Conservation (phyloP, 345 rosid species). For the Euclidium syriacum region DNA sequence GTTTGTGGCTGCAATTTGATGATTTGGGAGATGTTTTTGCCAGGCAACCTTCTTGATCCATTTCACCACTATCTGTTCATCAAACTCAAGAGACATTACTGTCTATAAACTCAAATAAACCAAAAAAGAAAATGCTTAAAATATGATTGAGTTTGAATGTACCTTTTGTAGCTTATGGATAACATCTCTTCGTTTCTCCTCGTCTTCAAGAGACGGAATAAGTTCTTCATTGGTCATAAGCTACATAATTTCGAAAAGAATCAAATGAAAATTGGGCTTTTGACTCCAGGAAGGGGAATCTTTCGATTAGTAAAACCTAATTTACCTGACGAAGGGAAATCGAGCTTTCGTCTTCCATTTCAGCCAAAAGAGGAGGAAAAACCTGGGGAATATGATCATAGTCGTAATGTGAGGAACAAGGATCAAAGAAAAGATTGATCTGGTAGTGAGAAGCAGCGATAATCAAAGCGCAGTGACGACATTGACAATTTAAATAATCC, state of each 20-base stretch:
- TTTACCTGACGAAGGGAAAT: conserved; percentile 46
- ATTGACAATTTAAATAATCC: conserved; percentile 9
- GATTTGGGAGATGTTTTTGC: conserved; percentile 38
- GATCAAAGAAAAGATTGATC: conserved; percentile 8
- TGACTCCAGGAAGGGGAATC: too few species aligned
- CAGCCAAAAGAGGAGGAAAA: conserved; percentile 14
- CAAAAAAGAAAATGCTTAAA: background rate
- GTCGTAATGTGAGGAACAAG: conserved; percentile 17
- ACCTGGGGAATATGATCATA: conserved; percentile 14
- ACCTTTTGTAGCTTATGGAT: conserved; percentile 37
- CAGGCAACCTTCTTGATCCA: conserved; percentile 54
- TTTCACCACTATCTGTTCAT: conserved; percentile 37
- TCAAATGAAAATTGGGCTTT: background rate
- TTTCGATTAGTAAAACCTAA: background rate
- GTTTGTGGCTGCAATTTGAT: conserved; percentile 34
- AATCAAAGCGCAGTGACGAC: background rate
- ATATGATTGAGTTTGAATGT: background rate
- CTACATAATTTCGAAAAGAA: conserved; percentile 11
- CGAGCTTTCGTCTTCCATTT: conserved; percentile 41
- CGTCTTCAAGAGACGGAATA: conserved; percentile 41
- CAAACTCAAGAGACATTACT: conserved; percentile 4
- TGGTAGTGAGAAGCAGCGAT: conserved; percentile 3
- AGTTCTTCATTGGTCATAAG: conserved; percentile 42
- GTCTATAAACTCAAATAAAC: background rate
- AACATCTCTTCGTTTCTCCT: conserved; percentile 39